Percentiles rank a stretch among this genome's conserved stretches.
Evolutionary conservation across 768 basidiomycete species (phyloP).

Genomic region (Porphyrellus cyaneotinctus): DNA sequence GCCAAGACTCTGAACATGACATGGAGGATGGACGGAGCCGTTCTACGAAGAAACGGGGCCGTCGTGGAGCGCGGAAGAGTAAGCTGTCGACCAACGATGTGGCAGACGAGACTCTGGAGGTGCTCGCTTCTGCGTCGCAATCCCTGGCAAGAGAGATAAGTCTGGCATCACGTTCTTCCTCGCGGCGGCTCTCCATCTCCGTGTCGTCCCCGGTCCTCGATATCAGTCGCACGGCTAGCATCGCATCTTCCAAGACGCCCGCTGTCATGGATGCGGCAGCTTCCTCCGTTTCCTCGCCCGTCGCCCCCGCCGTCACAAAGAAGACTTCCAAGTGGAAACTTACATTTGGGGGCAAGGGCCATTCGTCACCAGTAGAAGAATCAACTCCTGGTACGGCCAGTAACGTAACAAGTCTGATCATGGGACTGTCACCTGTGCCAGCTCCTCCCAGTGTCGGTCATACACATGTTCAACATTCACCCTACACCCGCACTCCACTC

Average conservation of each 20-base stretch:
- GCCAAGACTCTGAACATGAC: constrained; percentile 26
- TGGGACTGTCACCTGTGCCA: constrained; percentile 41
- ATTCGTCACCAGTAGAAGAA: constrained; percentile 36
- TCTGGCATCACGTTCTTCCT: constrained; percentile 52
- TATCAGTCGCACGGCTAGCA: constrained; percentile 23
- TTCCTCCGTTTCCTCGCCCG: constrained; percentile 20
- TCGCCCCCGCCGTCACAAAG: constrained; percentile 47
- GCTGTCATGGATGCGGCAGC: constrained; percentile 27
- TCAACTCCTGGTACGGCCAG: constrained; percentile 59
- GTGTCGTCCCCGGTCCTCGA: constrained; percentile 18
- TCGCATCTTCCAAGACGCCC: constrained; percentile 36
- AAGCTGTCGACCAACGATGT: constrained; percentile 34
- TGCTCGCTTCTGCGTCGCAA: constrained; percentile 77
- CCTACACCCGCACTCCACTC: constrained; percentile 28
- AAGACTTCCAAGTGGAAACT: constrained; percentile 66
- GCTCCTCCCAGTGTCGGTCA: constrained; percentile 10
- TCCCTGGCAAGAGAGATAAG: constrained; percentile 81
- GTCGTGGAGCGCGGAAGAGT: constrained; percentile 82
- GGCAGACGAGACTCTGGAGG: constrained; percentile 56
- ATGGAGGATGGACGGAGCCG: constrained; percentile 39
- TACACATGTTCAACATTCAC: constrained; percentile 12
- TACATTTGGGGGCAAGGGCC: constrained; percentile 61
- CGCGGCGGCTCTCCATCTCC: constrained; percentile 23
- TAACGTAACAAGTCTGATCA: constrained; percentile 73
- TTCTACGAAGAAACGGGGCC: constrained; percentile 75